These are phyloP conservation scores for Chimonanthus praecox DNA, from an alignment of 164 flowering plant genomes.

Conservation along the genomic window DNA sequence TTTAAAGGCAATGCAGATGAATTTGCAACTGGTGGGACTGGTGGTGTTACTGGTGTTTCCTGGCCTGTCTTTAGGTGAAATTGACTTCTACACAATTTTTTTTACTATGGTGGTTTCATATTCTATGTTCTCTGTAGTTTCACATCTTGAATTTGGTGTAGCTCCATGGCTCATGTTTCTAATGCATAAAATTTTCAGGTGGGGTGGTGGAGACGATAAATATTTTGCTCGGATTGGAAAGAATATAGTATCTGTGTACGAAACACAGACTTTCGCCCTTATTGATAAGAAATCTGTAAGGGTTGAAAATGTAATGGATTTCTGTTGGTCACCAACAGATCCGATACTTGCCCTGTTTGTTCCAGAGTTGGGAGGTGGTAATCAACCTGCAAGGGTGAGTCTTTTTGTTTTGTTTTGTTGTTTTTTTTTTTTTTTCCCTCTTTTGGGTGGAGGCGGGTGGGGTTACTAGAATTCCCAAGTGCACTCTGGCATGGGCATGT, in stretches of 20 bases:
- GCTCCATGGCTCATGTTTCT: too few species aligned
- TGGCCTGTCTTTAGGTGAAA: conserved; percentile 92
- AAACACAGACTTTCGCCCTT: conserved; percentile 87
- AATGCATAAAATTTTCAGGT: conserved; percentile 35
- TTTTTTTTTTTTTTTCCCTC: too few species aligned
- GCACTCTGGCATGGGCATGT: too few species aligned
- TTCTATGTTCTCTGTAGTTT: too few species aligned
- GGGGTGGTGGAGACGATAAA: conserved; percentile 96
- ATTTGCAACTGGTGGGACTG: conserved; percentile 77
- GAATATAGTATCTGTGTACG: conserved; percentile 84
- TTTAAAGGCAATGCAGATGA: conserved; percentile 98
- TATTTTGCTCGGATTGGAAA: conserved; percentile 92
- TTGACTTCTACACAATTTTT: neutral
- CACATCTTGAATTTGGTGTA: too few species aligned
- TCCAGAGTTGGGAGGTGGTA: conserved; percentile 98
- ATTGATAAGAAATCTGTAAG: conserved; percentile 89
- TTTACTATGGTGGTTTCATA: neutral
- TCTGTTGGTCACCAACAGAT: conserved; percentile 94
- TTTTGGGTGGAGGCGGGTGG: too few species aligned
- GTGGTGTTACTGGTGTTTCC: conserved; percentile 77
- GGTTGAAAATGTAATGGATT: conserved; percentile 88
- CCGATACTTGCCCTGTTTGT: conserved; percentile 85
- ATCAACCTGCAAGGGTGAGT: conserved; percentile 96
- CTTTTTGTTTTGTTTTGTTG: too few species aligned
- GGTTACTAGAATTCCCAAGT: too few species aligned